Percentiles rank a stretch among this genome's conserved stretches.
Conservation (phyloP, 768 basidiomycete genomes). For the Polyporus arcularius region DNA sequence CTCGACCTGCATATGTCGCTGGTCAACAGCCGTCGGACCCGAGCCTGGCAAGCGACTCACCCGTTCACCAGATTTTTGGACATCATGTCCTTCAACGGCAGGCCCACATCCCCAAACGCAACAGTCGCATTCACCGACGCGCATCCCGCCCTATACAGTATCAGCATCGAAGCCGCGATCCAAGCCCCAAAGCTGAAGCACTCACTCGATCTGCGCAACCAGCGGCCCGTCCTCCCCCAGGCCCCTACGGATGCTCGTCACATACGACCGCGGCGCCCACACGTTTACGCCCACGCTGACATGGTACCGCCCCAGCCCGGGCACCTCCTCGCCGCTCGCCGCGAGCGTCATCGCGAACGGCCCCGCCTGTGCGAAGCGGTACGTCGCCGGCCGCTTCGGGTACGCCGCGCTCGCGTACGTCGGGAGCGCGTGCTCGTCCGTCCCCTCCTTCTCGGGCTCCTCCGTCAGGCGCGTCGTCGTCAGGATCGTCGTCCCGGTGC, state of each 20-base stretch:
- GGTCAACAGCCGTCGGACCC: not conserved
- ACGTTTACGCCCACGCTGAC: constrained; percentile 26
- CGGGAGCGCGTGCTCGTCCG: constrained; percentile 16
- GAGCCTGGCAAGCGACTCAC: not conserved
- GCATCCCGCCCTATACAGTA: constrained; percentile 13
- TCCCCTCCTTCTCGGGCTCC: not conserved
- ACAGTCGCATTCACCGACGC: constrained; percentile 17
- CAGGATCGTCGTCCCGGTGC: not conserved
- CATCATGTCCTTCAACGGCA: constrained; percentile 18
- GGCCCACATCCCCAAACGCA: constrained; percentile 16
- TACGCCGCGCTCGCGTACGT: constrained; percentile 21
- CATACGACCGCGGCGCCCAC: constrained; percentile 23
- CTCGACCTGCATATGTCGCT: constrained; percentile 14
- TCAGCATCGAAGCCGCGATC: not conserved
- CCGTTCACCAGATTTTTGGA: constrained; percentile 12
- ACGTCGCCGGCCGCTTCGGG: constrained; percentile 16
- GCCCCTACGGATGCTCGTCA: constrained; percentile 24
- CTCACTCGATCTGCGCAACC: constrained; percentile 28
- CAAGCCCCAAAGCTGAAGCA: not conserved
- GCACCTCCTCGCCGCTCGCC: not conserved
- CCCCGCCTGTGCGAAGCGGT: constrained; percentile 22
- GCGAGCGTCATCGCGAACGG: constrained; percentile 25
- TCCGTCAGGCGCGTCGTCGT: not conserved
- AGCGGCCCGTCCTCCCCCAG: constrained; percentile 21
- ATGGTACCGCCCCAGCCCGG: constrained; percentile 15